phyloP scores from a whole-genome alignment of 2,329 filamentous ascomycete genomes.

The Aspergillus sp. region DNA sequence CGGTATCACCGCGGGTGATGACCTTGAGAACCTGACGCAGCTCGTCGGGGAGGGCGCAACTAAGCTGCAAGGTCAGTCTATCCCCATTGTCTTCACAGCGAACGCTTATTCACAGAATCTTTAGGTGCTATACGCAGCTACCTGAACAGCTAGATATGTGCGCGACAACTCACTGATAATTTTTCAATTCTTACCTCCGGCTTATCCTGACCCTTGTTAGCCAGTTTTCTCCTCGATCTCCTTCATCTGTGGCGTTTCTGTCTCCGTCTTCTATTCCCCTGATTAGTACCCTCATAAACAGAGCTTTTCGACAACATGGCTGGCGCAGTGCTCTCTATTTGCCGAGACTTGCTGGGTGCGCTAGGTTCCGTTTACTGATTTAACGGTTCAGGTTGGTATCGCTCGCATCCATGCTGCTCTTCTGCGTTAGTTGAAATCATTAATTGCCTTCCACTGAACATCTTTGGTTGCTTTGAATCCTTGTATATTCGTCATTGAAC shows the following conservation, averaged over 20 bases:
- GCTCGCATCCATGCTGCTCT: background rate
- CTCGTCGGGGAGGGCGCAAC: conserved; percentile 82
- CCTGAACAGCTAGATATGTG: conserved; percentile 47
- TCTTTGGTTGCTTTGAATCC: conserved; percentile 8
- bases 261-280: conserved; percentile 8
- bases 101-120: conserved; percentile 13
- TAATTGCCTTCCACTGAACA: conserved; percentile 16
- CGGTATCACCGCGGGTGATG: conserved; percentile 92
- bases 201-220: conserved; percentile 10
- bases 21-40: conserved; percentile 84
- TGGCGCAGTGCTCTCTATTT: background rate
- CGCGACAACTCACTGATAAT: background rate
- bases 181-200: conserved; percentile 1
- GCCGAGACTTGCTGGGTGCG: background rate
- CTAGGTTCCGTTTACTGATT: background rate
- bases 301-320: background rate
- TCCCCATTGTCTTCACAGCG: background rate
- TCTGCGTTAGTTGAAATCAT: conserved; percentile 27
- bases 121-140: conserved; percentile 52
- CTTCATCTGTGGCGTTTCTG: conserved; percentile 15
- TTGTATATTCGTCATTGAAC: conserved; percentile 19
- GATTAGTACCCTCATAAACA: conserved; percentile 8
- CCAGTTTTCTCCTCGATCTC: conserved; percentile 11
- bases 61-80: conserved; percentile 69
- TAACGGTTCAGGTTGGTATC: conserved; percentile 1